A percentile compares a stretch with the other conserved stretches of the same genome.
Conservation (phyloP, 176 grass and related monocot genomes). For the Eragrostis curvula region DNA sequence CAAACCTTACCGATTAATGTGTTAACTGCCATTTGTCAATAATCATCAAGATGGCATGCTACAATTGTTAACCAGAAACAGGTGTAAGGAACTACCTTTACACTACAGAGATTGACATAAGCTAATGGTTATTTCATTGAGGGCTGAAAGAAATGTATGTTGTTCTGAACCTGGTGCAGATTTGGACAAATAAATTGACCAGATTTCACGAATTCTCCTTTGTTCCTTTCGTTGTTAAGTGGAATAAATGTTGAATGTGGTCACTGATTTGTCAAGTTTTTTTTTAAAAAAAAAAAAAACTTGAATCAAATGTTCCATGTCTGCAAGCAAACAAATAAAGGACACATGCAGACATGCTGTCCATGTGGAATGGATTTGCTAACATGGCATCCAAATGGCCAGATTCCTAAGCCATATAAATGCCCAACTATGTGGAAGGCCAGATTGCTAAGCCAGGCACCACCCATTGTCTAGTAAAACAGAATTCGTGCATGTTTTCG, state of each 20-base stretch:
- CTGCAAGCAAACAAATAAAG: too few species aligned
- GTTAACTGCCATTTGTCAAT: constrained; percentile 12
- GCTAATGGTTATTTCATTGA: constrained; percentile 15
- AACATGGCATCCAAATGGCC: too few species aligned
- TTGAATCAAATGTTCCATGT: not conserved
- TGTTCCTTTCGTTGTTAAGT: not conserved
- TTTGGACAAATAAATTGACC: not conserved
- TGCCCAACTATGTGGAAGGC: too few species aligned
- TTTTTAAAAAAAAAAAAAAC: too few species aligned
- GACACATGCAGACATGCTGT: too few species aligned
- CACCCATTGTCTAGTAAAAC: too few species aligned
- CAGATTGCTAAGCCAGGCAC: too few species aligned
- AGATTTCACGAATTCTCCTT: constrained; percentile 7
- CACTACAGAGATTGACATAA: constrained; percentile 17
- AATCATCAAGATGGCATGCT: constrained; percentile 21
- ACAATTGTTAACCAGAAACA: constrained; percentile 16
- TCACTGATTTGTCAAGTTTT: not conserved
- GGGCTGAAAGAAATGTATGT: not conserved
- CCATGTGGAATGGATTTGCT: too few species aligned
- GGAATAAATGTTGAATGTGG: not conserved
- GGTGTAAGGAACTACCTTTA: not conserved
- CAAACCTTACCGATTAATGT: not conserved
- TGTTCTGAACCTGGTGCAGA: not conserved
- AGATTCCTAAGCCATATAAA: too few species aligned
- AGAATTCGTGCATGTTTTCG: too few species aligned